Evolutionary conservation across 73 alveolate species (phyloP).

Genomic region (Paramecium sexaurelia): DNA sequence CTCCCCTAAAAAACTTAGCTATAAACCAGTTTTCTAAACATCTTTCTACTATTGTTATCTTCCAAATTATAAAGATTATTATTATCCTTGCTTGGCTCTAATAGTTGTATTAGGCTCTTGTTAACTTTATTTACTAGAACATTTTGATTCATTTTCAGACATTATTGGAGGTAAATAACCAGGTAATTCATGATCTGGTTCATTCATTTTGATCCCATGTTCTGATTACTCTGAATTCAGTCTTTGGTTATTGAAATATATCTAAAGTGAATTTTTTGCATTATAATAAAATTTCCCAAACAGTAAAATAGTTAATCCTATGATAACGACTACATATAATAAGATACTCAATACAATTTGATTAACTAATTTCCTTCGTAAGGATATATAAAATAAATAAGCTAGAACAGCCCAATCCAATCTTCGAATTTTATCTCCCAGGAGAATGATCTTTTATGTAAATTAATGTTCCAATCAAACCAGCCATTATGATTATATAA

Average conservation of each 20-base stretch:
- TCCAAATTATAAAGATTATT: neutral
- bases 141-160: slow-evolving; percentile 12
- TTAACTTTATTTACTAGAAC: neutral
- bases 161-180: neutral
- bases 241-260: neutral
- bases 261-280: neutral
- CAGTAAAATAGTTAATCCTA: neutral
- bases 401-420: neutral
- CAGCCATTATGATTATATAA: neutral
- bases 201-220: neutral
- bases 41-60: neutral
- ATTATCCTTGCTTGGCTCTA: neutral
- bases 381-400: neutral
- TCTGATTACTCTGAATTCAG: neutral
- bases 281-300: neutral
- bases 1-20: slow-evolving; percentile 25
- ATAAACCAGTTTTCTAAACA: neutral
- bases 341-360: neutral
- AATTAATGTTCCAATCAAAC: neutral
- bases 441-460: neutral
- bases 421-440: neutral
- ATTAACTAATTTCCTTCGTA: neutral
- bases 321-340: neutral
- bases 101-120: neutral
- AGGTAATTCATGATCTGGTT: slow-evolving; percentile 20